Conservation (phyloP, 768 basidiomycete genomes). For the Tricholoma sp. region DNA sequence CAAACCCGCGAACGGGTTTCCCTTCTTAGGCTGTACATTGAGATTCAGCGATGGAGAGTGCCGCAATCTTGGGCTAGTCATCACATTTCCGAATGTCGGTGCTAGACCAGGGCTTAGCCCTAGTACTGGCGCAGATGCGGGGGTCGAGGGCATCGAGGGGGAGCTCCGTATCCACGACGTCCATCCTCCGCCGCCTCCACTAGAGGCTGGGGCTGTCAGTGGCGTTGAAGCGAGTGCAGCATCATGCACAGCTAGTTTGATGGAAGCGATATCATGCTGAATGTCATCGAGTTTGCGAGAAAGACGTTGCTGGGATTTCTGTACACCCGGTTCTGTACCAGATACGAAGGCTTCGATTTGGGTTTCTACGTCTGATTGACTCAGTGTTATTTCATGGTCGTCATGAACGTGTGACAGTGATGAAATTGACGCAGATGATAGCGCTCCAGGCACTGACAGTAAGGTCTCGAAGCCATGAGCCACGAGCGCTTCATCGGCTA, state of each 20-base stretch:
- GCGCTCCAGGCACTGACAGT: conserved; percentile 53
- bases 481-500: conserved; percentile 66
- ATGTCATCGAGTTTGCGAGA: conserved; percentile 63
- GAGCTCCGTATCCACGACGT: conserved; percentile 48
- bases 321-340: conserved; percentile 44
- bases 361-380: conserved; percentile 34
- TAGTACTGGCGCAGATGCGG: conserved; percentile 27
- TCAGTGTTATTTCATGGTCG: conserved; percentile 12
- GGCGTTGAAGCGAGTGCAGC: conserved; percentile 19
- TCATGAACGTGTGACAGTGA: conserved; percentile 7
- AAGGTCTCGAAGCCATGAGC: conserved; percentile 64
- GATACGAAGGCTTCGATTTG: conserved; percentile 55
- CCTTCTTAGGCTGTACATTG: conserved; percentile 11
- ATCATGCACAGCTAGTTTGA: conserved; percentile 59
- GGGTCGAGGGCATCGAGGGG: conserved; percentile 26
- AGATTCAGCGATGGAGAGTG: conserved; percentile 39
- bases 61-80: conserved; percentile 59
- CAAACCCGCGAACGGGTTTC: conserved; percentile 41
- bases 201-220: conserved; percentile 3
- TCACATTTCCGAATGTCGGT: conserved; percentile 68
- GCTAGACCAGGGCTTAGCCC: conserved; percentile 24
- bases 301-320: conserved; percentile 44
- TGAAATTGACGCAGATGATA: conserved; percentile 12
- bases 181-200: conserved; percentile 38
- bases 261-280: conserved; percentile 67